These are phyloP conservation scores for Dalechampia spathulata DNA, from an alignment of 441 rosid species.

Conservation along the genomic window DNA sequence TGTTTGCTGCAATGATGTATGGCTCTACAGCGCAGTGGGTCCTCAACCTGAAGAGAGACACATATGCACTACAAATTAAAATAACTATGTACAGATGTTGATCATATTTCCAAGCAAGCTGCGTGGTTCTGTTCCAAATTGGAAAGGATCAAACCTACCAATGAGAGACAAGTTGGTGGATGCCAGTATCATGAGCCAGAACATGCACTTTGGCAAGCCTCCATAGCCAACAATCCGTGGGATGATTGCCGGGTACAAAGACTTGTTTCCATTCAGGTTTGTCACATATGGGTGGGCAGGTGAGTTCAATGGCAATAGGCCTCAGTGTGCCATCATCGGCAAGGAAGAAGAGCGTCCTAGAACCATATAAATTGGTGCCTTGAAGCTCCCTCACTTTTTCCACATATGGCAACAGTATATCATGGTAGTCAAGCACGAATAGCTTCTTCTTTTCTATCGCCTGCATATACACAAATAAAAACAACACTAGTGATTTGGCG, in stretches of 20 bases:
- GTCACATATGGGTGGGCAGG: conserved; percentile 37
- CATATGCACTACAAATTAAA: not conserved
- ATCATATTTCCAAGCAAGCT: too few species aligned
- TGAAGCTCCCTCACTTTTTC: conserved; percentile 39
- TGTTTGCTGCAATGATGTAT: conserved; percentile 50
- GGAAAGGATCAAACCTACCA: conserved; percentile 29
- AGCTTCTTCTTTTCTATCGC: conserved; percentile 42
- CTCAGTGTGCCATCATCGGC: conserved; percentile 36
- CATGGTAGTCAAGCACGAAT: conserved; percentile 19
- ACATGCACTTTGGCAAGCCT: conserved; percentile 59
- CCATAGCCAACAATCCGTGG: conserved; percentile 60
- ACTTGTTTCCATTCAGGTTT: conserved; percentile 47
- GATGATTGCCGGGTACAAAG: conserved; percentile 26
- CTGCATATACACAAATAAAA: conserved; percentile 15
- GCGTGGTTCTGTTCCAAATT: too few species aligned
- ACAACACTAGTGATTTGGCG: too few species aligned
- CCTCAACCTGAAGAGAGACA: conserved; percentile 34
- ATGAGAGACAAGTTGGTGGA: conserved; percentile 60
- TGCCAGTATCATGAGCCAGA: conserved; percentile 51
- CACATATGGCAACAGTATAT: conserved; percentile 47
- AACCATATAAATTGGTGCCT: conserved; percentile 39
- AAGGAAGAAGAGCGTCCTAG: conserved; percentile 47
- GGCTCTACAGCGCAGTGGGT: conserved; percentile 64
- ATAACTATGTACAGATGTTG: too few species aligned
- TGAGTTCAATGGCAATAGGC: conserved; percentile 55